Conservation (phyloP, 1,284 basidiomycete genomes). For the Boletus semigastroideus region DNA sequence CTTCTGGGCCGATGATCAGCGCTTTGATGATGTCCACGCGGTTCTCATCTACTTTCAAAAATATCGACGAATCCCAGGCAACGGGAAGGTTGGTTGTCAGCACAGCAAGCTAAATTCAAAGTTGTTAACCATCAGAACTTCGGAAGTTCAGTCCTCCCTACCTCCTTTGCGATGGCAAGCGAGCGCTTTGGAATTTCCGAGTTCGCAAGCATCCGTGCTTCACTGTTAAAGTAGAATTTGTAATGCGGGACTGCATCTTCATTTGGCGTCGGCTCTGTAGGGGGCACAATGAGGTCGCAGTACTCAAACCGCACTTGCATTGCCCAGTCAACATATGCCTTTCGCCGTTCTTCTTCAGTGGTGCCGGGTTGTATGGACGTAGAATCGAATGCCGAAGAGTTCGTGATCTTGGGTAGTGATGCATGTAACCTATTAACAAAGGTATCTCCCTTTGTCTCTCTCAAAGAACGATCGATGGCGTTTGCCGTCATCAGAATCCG, state of each 20-base stretch:
- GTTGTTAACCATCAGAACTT: slow-evolving; percentile 8
- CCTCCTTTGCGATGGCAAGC: slow-evolving; percentile 90
- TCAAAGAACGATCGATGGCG: slow-evolving; percentile 81
- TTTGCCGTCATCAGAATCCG: slow-evolving; percentile 77
- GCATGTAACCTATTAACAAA: slow-evolving; percentile 78
- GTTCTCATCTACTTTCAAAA: slow-evolving; percentile 82
- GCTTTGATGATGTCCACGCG: slow-evolving; percentile 91
- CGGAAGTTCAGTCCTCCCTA: slow-evolving; percentile 29
- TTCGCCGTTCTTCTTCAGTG: slow-evolving; percentile 65
- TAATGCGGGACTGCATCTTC: slow-evolving; percentile 60
- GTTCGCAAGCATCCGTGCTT: slow-evolving; percentile 75
- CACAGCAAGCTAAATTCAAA: slow-evolving; percentile 68
- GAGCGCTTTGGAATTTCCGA: slow-evolving; percentile 85
- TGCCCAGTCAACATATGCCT: slow-evolving; percentile 82
- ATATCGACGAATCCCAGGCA: slow-evolving; percentile 88
- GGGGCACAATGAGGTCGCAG: slow-evolving; percentile 70
- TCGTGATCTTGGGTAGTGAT: slow-evolving; percentile 69
- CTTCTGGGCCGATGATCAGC: slow-evolving; percentile 86
- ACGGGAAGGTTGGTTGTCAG: slow-evolving; percentile 87
- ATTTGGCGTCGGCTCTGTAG: slow-evolving; percentile 26
- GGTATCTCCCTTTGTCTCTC: slow-evolving; percentile 80
- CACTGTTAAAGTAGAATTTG: slow-evolving; percentile 77
- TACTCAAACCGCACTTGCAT: slow-evolving; percentile 80
- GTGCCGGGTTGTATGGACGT: slow-evolving; percentile 49
- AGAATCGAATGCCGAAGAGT: slow-evolving; percentile 40